Conservation (phyloP, 129 eudicot genomes). For the carrot (Daucus carota) region DH1_v3.0 NC_030382.2:48164501-48165000, state of each 20-base stretch:
- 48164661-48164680: constrained; percentile 35
- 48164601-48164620: constrained; percentile 56
- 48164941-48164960: constrained; percentile 59
- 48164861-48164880: constrained; percentile 84
- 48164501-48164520: constrained; percentile 54
- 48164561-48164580: constrained; percentile 57
- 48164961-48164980: constrained; percentile 63
- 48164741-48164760: constrained; percentile 60
- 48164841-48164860: constrained; percentile 56
- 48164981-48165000: constrained; percentile 43
- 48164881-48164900: constrained; percentile 45
- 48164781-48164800: constrained; percentile 73
- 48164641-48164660: constrained; percentile 57
- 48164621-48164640: constrained; percentile 77
- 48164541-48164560: constrained; percentile 63
- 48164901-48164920: constrained; percentile 32
- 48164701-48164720: constrained; percentile 49
- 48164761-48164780: constrained; percentile 73
- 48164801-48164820: constrained; percentile 41
- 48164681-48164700: constrained; percentile 50
- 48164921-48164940: constrained; percentile 83
- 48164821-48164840: constrained; percentile 40
- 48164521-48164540: constrained; percentile 67
- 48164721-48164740: constrained; percentile 68
- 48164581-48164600: constrained; percentile 47